Base-by-base conservation (phyloP, 441 rosid genomes). In the Populus hybrid region DNA sequence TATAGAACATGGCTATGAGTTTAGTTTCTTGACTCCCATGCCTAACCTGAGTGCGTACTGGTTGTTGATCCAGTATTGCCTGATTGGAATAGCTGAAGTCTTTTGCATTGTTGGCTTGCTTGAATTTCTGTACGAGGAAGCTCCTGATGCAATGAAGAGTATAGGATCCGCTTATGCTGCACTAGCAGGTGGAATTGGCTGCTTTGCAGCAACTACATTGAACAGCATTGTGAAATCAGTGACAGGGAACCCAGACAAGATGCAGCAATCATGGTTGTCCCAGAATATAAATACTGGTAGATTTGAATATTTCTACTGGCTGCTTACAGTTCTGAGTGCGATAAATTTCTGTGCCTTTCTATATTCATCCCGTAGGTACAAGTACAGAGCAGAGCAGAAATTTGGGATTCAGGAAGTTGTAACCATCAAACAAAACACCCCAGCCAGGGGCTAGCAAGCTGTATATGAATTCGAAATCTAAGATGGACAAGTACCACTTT, bases 61-160 rank as follows among this genome's bases (percentile, higher is more conserved):
- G 99, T 73, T 95, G 78, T 40, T 95, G 78, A 93, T 93, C 76
- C 97, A 91, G 79, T 95, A 93, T 81, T 92, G 97, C 85, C 89
- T 95, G 73, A 90, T 93, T 26, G 98, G 99, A 26, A 88, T 92
- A 63, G 99, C 97, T 11, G 99, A 95, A 86, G 94, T 95, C 65
- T 92, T 95, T 81, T 90, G 92, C 87, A 82, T 90, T 1, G 99
- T 93, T 32, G 97, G 97, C 46, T 84, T 92, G 69, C 69, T 93
- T 70, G 98, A 95, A 80, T 95, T 95, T 53, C 94, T 95, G 6
- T 92, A 95, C 2, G 95, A 95, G 81, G 99, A 93, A 85, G 94
- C 99, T 35, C 99, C 98, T 1, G 98, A 95, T 82, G 98, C 99
- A 23, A 95, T 95, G 99, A 95, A 90, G 87, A 95, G 98, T 70